Evolutionary conservation across 768 basidiomycete genomes (phyloP), one percentile per base, ranked within the genome.

Genomic region (Tricholoma matsutake): DNA sequence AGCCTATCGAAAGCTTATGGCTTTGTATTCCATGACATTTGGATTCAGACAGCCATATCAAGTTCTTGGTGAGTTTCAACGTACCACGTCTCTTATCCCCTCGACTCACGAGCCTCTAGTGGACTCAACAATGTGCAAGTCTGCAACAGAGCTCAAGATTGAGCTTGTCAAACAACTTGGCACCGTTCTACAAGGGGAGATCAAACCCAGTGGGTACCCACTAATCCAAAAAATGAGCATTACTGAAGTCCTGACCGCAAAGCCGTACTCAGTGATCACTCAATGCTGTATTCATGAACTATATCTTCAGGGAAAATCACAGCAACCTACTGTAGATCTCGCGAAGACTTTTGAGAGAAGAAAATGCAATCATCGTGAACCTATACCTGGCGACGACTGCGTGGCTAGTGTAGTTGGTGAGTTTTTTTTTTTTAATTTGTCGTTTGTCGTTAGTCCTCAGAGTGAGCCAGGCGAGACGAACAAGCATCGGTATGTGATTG

Each of bases 271-370:
- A 98, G 97, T 99, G 96, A 98, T 99, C 73, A 98, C 97, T 0
- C 96, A 98, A 71, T 99, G 97, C 73, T 96, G 89, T 71, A 94
- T 99, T 43, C 88, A 95, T 65, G 92, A 94, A 70, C 81, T 99
- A 2, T 98, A 99, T 76, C 81, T 94, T 2, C 84, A 89, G 59
- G 95, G 94, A 11, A 85, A 82, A 61, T 69, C 80, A 1, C 83
- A 83, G 31, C 95, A 98, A 69, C 75, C 83, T 0, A 84, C 88
- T 0, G 88, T 94, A 0, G 92, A 97, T 70, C 81, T 97, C 45
- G 96, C 97, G 1, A 98, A 98, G 75, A 83, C 80, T 0, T 98
- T 97, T 65, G 96, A 98, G 75, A 83, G 96, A 59, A 74, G 97
- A 64, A 94, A 91, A 75, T 99, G 97, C 72, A 98, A 98, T 71